Conservation (phyloP, 768 basidiomycete species). For the Lactarius deliciosus region DNA sequence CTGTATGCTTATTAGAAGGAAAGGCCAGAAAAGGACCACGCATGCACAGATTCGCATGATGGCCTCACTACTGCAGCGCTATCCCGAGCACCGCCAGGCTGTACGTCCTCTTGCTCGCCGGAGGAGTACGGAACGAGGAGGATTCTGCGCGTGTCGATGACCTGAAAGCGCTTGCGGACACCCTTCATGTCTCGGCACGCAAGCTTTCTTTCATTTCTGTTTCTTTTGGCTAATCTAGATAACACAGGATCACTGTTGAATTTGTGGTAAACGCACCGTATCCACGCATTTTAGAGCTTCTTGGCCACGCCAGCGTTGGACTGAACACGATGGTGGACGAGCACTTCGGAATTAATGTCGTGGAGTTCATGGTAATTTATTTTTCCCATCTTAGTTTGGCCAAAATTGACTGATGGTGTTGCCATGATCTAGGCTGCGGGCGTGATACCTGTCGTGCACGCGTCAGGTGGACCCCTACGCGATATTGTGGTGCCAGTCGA, state of each 20-base stretch:
- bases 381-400: neutral
- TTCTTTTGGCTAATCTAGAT: conserved; percentile 8
- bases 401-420: neutral
- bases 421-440: conserved; percentile 73
- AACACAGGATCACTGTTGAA: conserved; percentile 59
- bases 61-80: conserved; percentile 49
- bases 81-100: conserved; percentile 55
- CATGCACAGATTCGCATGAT: conserved; percentile 75
- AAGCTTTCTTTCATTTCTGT: conserved; percentile 1
- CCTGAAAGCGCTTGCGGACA: conserved; percentile 56
- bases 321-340: conserved; percentile 98
- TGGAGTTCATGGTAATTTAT: conserved; percentile 87
- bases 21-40: conserved; percentile 94
- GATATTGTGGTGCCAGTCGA: conserved; percentile 88
- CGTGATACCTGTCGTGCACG: conserved; percentile 87
- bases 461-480: conserved; percentile 86
- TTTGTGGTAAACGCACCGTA: conserved; percentile 87
- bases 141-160: conserved; percentile 69
- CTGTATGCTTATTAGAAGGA: neutral
- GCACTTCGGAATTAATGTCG: conserved; percentile 97
- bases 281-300: conserved; percentile 61
- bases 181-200: conserved; percentile 63
- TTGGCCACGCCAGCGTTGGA: conserved; percentile 78
- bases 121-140: conserved; percentile 76
- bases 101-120: conserved; percentile 69